phyloP scores from a whole-genome alignment of 495 filamentous ascomycete genomes.

The Xylaria intraflava region DNA sequence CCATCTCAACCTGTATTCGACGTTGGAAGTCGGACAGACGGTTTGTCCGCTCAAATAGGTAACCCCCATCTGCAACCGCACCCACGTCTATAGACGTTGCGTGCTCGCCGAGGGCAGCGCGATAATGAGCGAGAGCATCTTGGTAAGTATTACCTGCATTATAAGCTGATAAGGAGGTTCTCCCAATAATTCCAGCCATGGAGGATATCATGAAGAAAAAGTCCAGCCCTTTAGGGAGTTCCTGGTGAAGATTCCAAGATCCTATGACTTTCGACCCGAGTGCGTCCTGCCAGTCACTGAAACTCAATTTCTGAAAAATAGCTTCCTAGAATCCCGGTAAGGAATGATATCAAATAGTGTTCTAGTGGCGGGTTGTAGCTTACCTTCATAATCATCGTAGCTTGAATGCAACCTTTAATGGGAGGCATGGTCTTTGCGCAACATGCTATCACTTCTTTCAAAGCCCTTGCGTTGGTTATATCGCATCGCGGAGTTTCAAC shows the following conservation, averaged over 20 bases:
- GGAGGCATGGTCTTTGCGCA: constrained; percentile 31
- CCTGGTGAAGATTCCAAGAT: constrained; percentile 41
- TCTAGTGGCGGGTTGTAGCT: constrained; percentile 5
- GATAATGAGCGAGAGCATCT: constrained; percentile 37
- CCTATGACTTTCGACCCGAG: constrained; percentile 39
- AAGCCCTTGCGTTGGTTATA: constrained; percentile 14
- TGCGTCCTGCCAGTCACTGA: constrained; percentile 29
- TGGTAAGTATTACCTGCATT: constrained; percentile 51
- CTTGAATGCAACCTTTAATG: constrained; percentile 43
- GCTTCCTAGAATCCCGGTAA: constrained; percentile 36
- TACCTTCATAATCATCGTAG: constrained; percentile 33
- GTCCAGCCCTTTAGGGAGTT: constrained; percentile 36
- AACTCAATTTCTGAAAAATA: constrained; percentile 39
- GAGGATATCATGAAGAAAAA: constrained; percentile 55
- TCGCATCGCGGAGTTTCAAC: constrained; percentile 28
- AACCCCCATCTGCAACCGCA: neutral
- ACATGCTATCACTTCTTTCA: constrained; percentile 6
- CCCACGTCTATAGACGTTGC: neutral
- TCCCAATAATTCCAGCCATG: constrained; percentile 42
- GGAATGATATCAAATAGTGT: constrained; percentile 20
- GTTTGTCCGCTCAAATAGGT: neutral
- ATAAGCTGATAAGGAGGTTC: constrained; percentile 47
- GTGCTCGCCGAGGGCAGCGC: constrained; percentile 10
- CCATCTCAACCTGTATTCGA: neutral
- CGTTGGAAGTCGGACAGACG: neutral